Evolutionary conservation across 1,139 yeast genomes (phyloP), one percentile per base, ranked within the genome.

Genomic region (Geotrichum carabidarum): DNA sequence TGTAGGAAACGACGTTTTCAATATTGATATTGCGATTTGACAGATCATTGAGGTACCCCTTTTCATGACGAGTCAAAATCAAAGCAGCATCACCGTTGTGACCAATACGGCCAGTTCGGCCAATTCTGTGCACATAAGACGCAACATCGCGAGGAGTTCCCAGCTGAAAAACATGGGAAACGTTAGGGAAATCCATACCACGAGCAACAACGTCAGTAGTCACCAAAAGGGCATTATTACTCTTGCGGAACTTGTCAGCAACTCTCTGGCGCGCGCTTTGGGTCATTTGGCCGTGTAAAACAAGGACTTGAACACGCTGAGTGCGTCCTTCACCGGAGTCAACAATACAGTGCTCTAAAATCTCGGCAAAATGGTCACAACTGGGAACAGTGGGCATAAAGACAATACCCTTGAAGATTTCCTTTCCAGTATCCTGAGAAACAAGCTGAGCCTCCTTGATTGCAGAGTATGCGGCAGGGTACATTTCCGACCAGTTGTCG

Each of bases 71-170:
- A 41, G 70, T 62, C 53, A 70, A 56, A 55, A 65, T 61, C 54
- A 71, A 55, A 40, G 61, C 58, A 27, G 75, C 72, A 48, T 68
- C 64, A 62, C 99, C 99, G 38, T 77, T 74, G 60, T 80, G 80
- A 58, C 97, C 97, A 57, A 93, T 95, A 74, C 99, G 82, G 48
- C 95, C 98, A 22, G 98, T 91, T 78, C 99, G 84, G 58, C 99
- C 99, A 63, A 91, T 86, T 70, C 96, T 83, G 70, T 93, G 99
- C 52, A 91, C 82, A 68, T 91, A 91, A 60, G 86, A 85, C 14
- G 91, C 82, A 38, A 84, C 73, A 56, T 84, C 89, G 46, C 78
- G 72, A 60, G 94, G 88, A n/a, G 84, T 78, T 61, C 89, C 84
- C 56, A 86, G 70, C 72, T 90, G 96, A 65, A 86, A 74, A 53